Evolutionary conservation across 139 green algal genomes (phyloP).

Genomic region (Volvox reticuliferus): DNA sequence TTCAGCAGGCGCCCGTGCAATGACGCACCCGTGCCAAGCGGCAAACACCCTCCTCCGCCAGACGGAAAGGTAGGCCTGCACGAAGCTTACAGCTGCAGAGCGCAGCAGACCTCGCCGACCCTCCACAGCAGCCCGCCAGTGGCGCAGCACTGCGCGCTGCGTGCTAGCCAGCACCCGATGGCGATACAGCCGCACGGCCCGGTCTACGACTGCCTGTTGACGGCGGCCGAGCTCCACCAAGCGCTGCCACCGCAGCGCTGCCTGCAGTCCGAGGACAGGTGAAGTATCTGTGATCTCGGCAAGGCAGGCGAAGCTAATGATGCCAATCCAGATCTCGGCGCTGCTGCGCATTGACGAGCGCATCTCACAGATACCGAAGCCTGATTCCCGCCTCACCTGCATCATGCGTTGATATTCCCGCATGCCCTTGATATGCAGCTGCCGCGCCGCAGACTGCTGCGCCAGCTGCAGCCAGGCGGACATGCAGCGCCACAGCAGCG

Average conservation of each 20-base stretch:
- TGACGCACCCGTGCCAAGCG: conserved; percentile 36
- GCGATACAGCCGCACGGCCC: conserved; percentile 56
- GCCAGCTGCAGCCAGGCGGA: conserved; percentile 22
- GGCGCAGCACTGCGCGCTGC: conserved; percentile 44
- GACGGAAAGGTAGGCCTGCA: conserved; percentile 4
- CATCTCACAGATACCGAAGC: background rate
- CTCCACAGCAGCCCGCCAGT: conserved; percentile 31
- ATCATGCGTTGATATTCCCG: conserved; percentile 39
- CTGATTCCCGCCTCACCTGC: conserved; percentile 18
- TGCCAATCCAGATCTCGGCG: too few relatives aligned
- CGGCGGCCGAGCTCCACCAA: conserved; percentile 29
- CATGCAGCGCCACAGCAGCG: conserved; percentile 45
- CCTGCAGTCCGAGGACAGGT: conserved; percentile 1
- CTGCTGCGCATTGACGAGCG: background rate
- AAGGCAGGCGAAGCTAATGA: too few relatives aligned
- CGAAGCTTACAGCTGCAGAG: conserved; percentile 28
- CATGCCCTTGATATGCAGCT: conserved; percentile 44
- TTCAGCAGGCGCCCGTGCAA: too few relatives aligned
- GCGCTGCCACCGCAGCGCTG: conserved; percentile 37
- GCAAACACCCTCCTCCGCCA: conserved; percentile 4
- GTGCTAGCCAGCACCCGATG: conserved; percentile 46
- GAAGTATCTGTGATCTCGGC: too few relatives aligned
- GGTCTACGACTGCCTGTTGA: conserved; percentile 52
- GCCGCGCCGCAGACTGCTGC: conserved; percentile 17
- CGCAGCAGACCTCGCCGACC: background rate